Evolutionary conservation across 805 yeast species (phyloP).

Genomic region (Wickerhamomyces canadensis): DNA sequence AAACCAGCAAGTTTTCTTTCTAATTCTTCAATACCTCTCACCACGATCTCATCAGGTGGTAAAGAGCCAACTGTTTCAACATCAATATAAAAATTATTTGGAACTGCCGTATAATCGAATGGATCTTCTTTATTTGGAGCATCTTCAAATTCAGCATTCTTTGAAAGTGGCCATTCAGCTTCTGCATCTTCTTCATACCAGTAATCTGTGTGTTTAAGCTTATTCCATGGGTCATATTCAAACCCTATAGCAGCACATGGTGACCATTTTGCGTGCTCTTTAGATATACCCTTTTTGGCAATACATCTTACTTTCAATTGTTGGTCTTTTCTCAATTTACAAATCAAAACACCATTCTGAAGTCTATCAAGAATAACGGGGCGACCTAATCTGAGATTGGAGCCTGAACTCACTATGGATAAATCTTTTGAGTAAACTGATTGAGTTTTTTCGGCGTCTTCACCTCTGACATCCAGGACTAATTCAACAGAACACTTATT

Average conservation of each 20-base stretch:
- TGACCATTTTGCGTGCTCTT: slow-evolving; percentile 98
- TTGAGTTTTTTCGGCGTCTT: slow-evolving; percentile 77
- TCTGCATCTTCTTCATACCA: slow-evolving; percentile 93
- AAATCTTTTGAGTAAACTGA: slow-evolving; percentile 86
- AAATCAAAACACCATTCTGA: slow-evolving; percentile 80
- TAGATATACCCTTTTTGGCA: slow-evolving; percentile 95
- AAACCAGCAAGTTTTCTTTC: slow-evolving; percentile 90
- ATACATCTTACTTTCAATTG: slow-evolving; percentile 85
- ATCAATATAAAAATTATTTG: slow-evolving; percentile 76
- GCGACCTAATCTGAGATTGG: slow-evolving; percentile 53
- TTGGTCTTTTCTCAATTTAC: slow-evolving; percentile 89
- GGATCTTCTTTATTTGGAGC: slow-evolving; percentile 83
- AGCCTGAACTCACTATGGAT: slow-evolving; percentile 35
- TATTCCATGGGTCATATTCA: slow-evolving; percentile 99
- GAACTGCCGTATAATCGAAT: slow-evolving; percentile 80
- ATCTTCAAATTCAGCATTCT: slow-evolving; percentile 93
- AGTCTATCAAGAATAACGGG: slow-evolving; percentile 81
- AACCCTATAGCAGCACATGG: slow-evolving; percentile 95
- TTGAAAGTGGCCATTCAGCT: slow-evolving; percentile 88
- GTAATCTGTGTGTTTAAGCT: slow-evolving; percentile 88
- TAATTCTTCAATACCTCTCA: slow-evolving; percentile 76
- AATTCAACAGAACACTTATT: slow-evolving; percentile 89
- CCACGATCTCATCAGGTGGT: slow-evolving; percentile 83
- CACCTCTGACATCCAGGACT: slow-evolving; percentile 82
- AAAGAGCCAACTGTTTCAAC: slow-evolving; percentile 91